Conservation (phyloP, 2,329 filamentous ascomycete genomes). For the Trichoderma simmonsii region DNA sequence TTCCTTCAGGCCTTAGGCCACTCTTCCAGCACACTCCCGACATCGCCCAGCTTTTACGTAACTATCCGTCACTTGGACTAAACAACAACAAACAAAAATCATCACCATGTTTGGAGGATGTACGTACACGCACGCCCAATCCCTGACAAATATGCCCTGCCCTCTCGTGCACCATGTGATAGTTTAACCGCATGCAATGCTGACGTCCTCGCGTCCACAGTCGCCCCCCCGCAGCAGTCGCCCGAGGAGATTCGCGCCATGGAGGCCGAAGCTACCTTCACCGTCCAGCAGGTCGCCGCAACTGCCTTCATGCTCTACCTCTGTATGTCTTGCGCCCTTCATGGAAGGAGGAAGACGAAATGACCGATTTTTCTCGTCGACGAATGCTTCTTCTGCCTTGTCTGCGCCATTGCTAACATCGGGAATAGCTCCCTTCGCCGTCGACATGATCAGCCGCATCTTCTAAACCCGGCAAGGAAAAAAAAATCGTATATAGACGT, state of each 20-base stretch:
- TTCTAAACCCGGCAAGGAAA: conserved; percentile 31
- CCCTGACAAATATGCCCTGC: neutral
- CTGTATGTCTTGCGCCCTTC: conserved; percentile 52
- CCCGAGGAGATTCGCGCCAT: conserved; percentile 67
- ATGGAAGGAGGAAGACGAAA: neutral
- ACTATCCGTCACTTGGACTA: conserved; percentile 11
- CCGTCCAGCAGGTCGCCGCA: conserved; percentile 64
- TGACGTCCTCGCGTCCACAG: conserved; percentile 41
- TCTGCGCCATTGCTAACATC: neutral
- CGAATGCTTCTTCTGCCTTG: neutral
- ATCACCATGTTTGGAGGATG: conserved; percentile 35
- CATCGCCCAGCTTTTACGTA: conserved; percentile 28
- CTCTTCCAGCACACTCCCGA: conserved; percentile 10
- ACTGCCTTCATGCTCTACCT: conserved; percentile 70
- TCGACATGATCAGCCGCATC: conserved; percentile 50
- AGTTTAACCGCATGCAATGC: neutral
- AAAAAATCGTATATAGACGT: neutral
- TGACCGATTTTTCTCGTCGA: neutral
- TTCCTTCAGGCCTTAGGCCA: neutral
- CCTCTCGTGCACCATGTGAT: neutral
- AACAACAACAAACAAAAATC: conserved; percentile 5
- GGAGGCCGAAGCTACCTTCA: conserved; percentile 65
- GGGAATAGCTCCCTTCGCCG: conserved; percentile 53
- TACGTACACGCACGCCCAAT: conserved; percentile 34
- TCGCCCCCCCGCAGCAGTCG: conserved; percentile 66